Base-by-base conservation (phyloP, 306 rosid species). In the Vigna mungo region DNA sequence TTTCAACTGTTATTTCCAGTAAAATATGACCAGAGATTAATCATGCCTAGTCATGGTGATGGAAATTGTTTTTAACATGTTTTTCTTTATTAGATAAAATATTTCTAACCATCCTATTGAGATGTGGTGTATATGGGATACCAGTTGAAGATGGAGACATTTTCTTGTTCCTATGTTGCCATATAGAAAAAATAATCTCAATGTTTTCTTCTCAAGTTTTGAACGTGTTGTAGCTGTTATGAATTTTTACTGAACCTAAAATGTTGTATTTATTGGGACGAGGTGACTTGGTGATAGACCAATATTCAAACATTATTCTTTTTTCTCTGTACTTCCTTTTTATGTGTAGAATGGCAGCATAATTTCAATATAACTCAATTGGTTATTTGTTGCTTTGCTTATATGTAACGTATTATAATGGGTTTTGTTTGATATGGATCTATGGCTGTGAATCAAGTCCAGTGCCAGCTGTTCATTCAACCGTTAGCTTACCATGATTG, bases 91-190 rank as follows among this genome's bases (percentile, higher is more conserved):
- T 58, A 52, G 36, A 20, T 34, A 69, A 59, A 78, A 60, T 46
- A 69, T 78, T 58, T 46, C 69, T 34, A 39, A 15, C 44, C 21
- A 39, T 23, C 34, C 30, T 17, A 39, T 18, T 27, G 32, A 53
- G 66, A 39, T 52, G 37, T 41, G 55, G 68, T 54, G 1, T 44
- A 62, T 62, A 62, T 17, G 0, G 59, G 53, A 41, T 55, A 21
- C 54, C 44, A 34, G 58, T 69, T 58, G 76, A 48, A 59, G 76
- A 47, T 46, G 76, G 23, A 48, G 48, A 21, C 56, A 61, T 41
- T 78, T 78, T 59, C 77, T 34, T 59, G 53, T 48, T 78, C 54
- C 47, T 72, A 32, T 25, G 39, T 77, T 54, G 16, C 17, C 62
- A 30, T 47, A 1, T 4, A 54, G 52, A 20, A 30, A 75, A 47